Conservation (phyloP, 2,329 filamentous ascomycete genomes). For the Orbilia ellipsospora region DNA sequence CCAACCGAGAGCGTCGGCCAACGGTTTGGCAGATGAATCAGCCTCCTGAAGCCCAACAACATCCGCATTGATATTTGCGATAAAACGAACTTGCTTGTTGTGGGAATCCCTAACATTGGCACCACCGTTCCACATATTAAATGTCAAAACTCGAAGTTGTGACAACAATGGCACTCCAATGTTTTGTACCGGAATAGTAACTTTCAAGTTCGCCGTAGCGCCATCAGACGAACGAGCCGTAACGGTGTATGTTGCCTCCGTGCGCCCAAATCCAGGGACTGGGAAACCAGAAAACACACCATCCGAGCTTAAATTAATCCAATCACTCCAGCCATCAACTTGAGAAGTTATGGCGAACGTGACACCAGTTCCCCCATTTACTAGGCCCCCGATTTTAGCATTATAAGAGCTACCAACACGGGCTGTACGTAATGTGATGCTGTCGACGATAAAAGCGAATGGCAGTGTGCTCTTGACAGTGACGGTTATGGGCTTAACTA, state of each 20-base stretch:
- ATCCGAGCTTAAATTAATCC: constrained; percentile 61
- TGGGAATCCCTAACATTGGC: constrained; percentile 62
- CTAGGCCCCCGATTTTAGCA: constrained; percentile 60
- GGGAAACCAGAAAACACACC: constrained; percentile 62
- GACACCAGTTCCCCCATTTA: constrained; percentile 59
- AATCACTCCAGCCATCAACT: constrained; percentile 57
- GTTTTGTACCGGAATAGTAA: constrained; percentile 61
- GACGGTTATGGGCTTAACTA: constrained; percentile 60
- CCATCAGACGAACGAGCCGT: constrained; percentile 58
- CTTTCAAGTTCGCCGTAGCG: constrained; percentile 58
- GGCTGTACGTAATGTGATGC: constrained; percentile 62
- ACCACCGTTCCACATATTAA: constrained; percentile 64
- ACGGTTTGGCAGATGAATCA: constrained; percentile 60
- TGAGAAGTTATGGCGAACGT: constrained; percentile 57
- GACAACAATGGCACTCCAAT: constrained; percentile 58
- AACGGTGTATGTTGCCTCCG: constrained; percentile 57
- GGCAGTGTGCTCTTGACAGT: constrained; percentile 59
- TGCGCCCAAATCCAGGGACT: constrained; percentile 57
- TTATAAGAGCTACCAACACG: constrained; percentile 61
- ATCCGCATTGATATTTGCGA: constrained; percentile 61
- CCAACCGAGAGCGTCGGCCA: constrained; percentile 63
- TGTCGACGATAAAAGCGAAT: constrained; percentile 59
- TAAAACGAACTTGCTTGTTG: constrained; percentile 63
- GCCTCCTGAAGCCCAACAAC: constrained; percentile 63
- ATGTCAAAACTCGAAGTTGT: constrained; percentile 62